phyloP scores from a whole-genome alignment of 768 basidiomycete genomes.

The Paxillus ammoniavirescens region DNA sequence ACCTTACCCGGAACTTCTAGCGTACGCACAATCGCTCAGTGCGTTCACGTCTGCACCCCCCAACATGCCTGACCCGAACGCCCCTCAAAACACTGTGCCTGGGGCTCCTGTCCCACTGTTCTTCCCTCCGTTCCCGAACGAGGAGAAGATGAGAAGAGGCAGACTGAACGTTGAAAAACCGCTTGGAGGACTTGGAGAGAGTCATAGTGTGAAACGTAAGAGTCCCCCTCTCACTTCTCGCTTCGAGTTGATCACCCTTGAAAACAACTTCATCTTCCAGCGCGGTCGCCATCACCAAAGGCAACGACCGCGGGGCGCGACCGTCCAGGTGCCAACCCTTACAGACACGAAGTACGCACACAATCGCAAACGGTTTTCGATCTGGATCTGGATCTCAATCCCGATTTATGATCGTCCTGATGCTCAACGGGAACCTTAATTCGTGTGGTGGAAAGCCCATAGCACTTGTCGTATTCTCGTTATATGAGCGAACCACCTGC shows the following conservation, averaged over 20 bases:
- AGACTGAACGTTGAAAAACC: constrained; percentile 79
- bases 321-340: constrained; percentile 58
- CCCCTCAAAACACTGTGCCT: constrained; percentile 43
- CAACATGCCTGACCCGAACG: constrained; percentile 73
- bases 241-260: constrained; percentile 1
- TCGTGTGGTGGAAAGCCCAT: too few species aligned
- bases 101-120: constrained; percentile 77
- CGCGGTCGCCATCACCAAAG: constrained; percentile 62
- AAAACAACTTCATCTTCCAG: constrained; percentile 33
- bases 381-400: constrained; percentile 82
- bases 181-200: constrained; percentile 75
- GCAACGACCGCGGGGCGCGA: constrained; percentile 45
- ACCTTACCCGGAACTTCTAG: constrained; percentile 78
- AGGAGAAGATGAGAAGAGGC: constrained; percentile 87
- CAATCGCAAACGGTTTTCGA: constrained; percentile 68
- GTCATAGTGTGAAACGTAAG: constrained; percentile 77
- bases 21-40: constrained; percentile 82
- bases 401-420: constrained; percentile 54
- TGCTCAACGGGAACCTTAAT: too few species aligned
- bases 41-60: constrained; percentile 88
- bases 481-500: too few species aligned
- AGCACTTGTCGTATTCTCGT: too few species aligned
- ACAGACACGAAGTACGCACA: constrained; percentile 65
- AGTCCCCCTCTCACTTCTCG: background rate
- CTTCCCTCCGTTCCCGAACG: constrained; percentile 89